Evolutionary conservation across 1,284 basidiomycete genomes (phyloP).

Genomic region (Wallemia hederae): DNA sequence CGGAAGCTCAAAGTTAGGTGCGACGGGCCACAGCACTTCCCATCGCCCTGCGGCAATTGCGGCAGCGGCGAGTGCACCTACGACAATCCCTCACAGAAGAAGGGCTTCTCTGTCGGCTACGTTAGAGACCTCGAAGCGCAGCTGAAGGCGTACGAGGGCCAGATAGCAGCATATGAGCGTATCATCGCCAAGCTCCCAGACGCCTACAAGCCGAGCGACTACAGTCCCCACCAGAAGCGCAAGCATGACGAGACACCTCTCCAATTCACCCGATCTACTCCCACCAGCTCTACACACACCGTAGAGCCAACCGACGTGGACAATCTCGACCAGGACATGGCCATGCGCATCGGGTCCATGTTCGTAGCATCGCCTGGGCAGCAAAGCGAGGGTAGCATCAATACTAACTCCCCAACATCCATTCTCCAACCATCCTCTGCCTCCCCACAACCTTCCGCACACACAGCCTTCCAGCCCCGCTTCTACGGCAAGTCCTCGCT

Average conservation of each 20-base stretch:
- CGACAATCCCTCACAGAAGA: not conserved
- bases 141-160: not conserved
- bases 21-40: too few species aligned
- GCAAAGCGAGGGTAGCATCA: not conserved
- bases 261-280: too few species aligned
- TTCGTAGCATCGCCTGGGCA: too few species aligned
- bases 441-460: too few species aligned
- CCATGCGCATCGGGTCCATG: too few species aligned
- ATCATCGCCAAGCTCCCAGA: not conserved
- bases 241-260: too few species aligned
- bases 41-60: not conserved
- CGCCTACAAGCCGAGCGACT: not conserved
- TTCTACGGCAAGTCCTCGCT: not conserved
- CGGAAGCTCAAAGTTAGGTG: too few species aligned
- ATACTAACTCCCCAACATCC: not conserved
- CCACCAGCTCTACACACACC: too few species aligned
- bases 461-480: not conserved
- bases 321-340: too few species aligned
- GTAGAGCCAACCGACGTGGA: too few species aligned
- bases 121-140: not conserved
- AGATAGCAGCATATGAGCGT: not conserved
- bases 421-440: not conserved
- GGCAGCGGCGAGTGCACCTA: not conserved
- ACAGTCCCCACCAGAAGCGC: too few species aligned
- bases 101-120: not conserved